Evolutionary conservation across 306 rosid genomes (phyloP).

Genomic region (Ceratonia siliqua): DNA sequence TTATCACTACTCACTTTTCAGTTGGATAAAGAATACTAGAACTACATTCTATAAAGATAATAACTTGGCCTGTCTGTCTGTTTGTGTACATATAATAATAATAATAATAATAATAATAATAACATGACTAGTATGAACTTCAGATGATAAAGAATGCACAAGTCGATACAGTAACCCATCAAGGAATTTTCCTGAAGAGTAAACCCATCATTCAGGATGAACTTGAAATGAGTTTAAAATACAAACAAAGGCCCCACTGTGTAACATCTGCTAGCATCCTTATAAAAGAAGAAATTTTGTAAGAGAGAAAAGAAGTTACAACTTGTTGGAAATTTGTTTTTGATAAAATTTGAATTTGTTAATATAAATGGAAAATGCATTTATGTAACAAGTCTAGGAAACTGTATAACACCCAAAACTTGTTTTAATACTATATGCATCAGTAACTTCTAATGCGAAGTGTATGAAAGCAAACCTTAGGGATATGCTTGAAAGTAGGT

Average conservation of each 20-base stretch:
- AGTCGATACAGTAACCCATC: not conserved
- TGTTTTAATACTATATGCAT: conserved; percentile 18
- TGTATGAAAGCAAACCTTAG: conserved; percentile 68
- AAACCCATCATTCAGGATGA: not conserved
- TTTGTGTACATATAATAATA: not conserved
- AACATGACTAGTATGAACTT: too few relatives aligned
- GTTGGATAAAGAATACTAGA: conserved; percentile 15
- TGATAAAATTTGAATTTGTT: not conserved
- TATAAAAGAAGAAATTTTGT: too few relatives aligned
- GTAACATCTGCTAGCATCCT: conserved; percentile 13
- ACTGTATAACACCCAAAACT: conserved; percentile 1
- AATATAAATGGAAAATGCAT: conserved; percentile 4
- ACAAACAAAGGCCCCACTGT: conserved; percentile 7
- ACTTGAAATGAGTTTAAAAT: not conserved
- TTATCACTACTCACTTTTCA: conserved; percentile 14
- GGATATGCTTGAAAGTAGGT: conserved; percentile 88
- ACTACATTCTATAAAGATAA: conserved; percentile 16
- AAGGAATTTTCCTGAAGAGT: conserved; percentile 8
- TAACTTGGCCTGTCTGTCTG: not conserved
- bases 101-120: not conserved
- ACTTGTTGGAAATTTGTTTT: too few relatives aligned
- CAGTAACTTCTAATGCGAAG: conserved; percentile 24
- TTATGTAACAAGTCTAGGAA: conserved; percentile 8
- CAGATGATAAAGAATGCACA: not conserved
- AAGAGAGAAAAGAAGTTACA: too few relatives aligned